A percentile compares a stretch with the other conserved stretches of the same genome.
Evolutionary conservation across 179 eudicot genomes (phyloP).

Genomic region (Vitellaria paradoxa): DNA sequence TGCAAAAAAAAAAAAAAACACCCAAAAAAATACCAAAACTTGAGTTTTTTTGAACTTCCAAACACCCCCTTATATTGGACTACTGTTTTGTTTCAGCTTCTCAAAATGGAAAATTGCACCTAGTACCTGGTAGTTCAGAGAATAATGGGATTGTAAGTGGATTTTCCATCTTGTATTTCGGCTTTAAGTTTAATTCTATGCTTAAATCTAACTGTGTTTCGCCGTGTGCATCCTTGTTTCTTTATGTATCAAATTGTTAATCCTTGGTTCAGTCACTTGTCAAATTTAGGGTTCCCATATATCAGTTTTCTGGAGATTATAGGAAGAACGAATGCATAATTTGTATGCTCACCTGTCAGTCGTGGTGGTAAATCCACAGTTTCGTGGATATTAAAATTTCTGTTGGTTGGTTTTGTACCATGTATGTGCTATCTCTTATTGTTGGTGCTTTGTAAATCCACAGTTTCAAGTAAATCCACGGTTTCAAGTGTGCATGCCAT

Average conservation of each 20-base stretch:
- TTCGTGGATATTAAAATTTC: neutral
- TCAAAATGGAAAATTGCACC: slow-evolving; percentile 63
- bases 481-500: neutral
- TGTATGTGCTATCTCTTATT: neutral
- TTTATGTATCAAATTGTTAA: neutral
- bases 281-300: neutral
- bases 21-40: too few relatives aligned
- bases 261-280: neutral
- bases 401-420: neutral
- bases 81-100: slow-evolving; percentile 40
- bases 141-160: slow-evolving; percentile 72
- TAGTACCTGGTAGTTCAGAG: slow-evolving; percentile 54
- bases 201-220: neutral
- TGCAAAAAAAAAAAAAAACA: too few relatives aligned
- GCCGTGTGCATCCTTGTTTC: neutral
- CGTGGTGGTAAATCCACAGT: neutral
- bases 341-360: neutral
- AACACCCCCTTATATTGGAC: slow-evolving; percentile 7
- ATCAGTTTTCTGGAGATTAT: neutral
- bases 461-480: neutral
- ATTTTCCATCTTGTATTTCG: slow-evolving; percentile 5
- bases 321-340: neutral
- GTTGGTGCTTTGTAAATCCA: neutral
- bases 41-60: too few relatives aligned
- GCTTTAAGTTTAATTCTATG: slow-evolving; percentile 8